A percentile compares a stretch with the other conserved stretches of the same genome.
Conservation (phyloP, 108 stramenopile genomes). For the Pseudonitzschia delicatissima region DNA sequence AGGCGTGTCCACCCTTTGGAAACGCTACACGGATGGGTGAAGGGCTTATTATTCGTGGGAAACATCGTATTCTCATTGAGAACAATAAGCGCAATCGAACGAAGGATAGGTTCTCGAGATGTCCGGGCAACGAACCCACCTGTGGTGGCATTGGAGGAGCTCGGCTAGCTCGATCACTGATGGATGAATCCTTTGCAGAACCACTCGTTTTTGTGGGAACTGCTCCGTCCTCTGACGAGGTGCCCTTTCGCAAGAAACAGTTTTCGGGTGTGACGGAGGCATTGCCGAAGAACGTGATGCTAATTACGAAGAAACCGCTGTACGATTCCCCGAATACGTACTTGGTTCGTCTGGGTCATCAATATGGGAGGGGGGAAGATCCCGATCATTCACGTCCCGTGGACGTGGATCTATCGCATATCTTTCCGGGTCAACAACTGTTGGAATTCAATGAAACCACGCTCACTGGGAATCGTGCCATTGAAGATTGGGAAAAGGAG, state of each 20-base stretch:
- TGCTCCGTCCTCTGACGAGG: not conserved
- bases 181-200: constrained; percentile 77
- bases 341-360: constrained; percentile 86
- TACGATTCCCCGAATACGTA: not conserved
- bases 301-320: constrained; percentile 51
- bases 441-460: constrained; percentile 13
- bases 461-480: constrained; percentile 21
- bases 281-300: constrained; percentile 66
- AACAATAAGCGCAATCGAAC: not conserved
- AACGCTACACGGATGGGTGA: constrained; percentile 76
- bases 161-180: constrained; percentile 50
- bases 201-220: constrained; percentile 69
- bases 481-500: constrained; percentile 11
- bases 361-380: constrained; percentile 63
- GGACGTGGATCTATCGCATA: constrained; percentile 3
- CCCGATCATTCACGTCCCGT: constrained; percentile 1
- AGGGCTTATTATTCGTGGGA: constrained; percentile 79
- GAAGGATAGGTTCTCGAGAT: constrained; percentile 25
- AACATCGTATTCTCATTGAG: constrained; percentile 74
- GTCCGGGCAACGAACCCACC: too few relatives aligned
- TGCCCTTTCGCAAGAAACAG: constrained; percentile 2
- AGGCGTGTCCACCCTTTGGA: constrained; percentile 74
- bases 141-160: constrained; percentile 36
- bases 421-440: constrained; percentile 23
- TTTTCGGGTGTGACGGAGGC: constrained; percentile 29